These are phyloP conservation scores for Xerophyta viscosa DNA, from an alignment of 106 monocot genomes.

Conservation along the genomic window DNA sequence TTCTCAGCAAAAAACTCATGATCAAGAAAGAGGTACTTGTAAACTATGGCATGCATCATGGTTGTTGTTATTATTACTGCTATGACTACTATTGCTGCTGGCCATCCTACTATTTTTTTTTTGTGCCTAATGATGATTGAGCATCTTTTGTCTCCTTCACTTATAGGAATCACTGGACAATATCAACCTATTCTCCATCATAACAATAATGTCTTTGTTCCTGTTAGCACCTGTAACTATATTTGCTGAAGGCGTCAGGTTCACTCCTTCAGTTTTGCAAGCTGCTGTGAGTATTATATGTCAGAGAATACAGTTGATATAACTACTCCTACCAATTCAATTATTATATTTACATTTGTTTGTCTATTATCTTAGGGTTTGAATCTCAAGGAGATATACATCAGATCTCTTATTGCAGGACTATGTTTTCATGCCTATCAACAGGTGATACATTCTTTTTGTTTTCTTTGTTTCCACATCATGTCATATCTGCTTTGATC, in stretches of 20 bases:
- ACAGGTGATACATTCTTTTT: slow-evolving; percentile 37
- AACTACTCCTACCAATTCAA: neutral
- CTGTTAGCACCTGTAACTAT: slow-evolving; percentile 47
- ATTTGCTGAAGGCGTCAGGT: slow-evolving; percentile 51
- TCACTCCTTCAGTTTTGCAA: slow-evolving; percentile 52
- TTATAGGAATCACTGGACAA: slow-evolving; percentile 76
- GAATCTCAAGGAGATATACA: slow-evolving; percentile 63
- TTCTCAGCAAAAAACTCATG: slow-evolving; percentile 91
- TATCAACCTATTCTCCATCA: slow-evolving; percentile 61
- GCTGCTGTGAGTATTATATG: slow-evolving; percentile 50
- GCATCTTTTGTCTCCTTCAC: neutral
- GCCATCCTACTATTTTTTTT: neutral
- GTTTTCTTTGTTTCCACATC: neutral
- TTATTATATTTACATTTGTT: neutral
- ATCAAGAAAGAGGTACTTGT: slow-evolving; percentile 69
- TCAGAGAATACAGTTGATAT: too few species aligned
- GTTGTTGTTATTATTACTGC: too few species aligned
- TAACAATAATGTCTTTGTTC: slow-evolving; percentile 67
- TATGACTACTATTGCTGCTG: too few species aligned
- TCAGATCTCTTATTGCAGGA: slow-evolving; percentile 58
- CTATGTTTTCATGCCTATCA: slow-evolving; percentile 98
- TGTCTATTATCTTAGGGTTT: slow-evolving; percentile 40
- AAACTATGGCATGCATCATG: neutral
- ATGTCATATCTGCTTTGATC: too few species aligned
- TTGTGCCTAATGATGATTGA: neutral